Base-by-base conservation (phyloP, 331 rosid genomes). In the Phaseolus coccineus region DNA sequence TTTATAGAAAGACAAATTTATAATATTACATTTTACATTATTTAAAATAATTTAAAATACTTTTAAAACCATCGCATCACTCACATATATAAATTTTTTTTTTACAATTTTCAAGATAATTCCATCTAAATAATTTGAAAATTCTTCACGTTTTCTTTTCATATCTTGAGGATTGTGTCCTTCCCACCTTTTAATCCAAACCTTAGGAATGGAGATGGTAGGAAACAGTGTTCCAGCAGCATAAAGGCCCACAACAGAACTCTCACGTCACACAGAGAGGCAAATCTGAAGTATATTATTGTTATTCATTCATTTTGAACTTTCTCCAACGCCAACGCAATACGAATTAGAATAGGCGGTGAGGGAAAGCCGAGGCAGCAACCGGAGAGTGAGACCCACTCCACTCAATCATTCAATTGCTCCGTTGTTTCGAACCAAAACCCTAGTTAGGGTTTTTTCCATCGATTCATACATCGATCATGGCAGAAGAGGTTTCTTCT, bases 401-500 rank as follows among this genome's bases (percentile, higher is more conserved):
- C 16, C 4, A 50, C 10, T 50, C 80, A 50, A 6, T 50, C 80
- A 70, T 46, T 50, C 31, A 16, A 8, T 44, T 52, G 42, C 39
- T 35, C 22, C 22, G 1, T 28, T 2, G 8, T 66, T 79, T 14
- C 66, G 22, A 82, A 82, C 52, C 66, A 14, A 76, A 76, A 76
- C 77, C 81, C 85, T 69, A 82, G 25, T 87, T 79, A 90, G 85
- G 77, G 85, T 73, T 74, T 69, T 70, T 69, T 50, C 51, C 46
- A 8, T 42, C 47, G 13, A 6, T 42, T 42, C 13, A 9, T 77
- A 47, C 71, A 80, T 72, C 78, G 74, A 57, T 55, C 78, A 93
- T 96, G 99, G 98, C 91, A 75, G 94, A 93, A 22, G 97, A 96
- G 59, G 83, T 82, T 4, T 61, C 88, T 4, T 11, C 91, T 24